A percentile compares a stretch with the other conserved stretches of the same genome.
Evolutionary conservation across 2,329 filamentous ascomycete genomes (phyloP).

Genomic region (Sarocladium oryzae): DNA sequence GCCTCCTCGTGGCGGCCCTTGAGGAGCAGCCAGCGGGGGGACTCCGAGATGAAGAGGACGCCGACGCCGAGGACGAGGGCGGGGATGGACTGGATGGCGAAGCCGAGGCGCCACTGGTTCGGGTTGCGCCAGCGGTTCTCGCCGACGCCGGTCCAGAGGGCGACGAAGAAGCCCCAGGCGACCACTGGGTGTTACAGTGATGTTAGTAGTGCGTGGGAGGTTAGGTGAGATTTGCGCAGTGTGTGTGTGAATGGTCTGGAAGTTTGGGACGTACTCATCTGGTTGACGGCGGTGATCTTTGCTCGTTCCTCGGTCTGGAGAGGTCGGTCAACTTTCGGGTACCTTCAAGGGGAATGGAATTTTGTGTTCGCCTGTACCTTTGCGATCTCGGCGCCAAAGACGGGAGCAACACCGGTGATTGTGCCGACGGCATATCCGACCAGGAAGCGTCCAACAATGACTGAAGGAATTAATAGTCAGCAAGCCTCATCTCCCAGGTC

Average conservation of each 20-base stretch:
- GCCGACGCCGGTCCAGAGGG: conserved; percentile 32
- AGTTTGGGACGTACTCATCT: conserved; percentile 27
- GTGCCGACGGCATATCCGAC: conserved; percentile 33
- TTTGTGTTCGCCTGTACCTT: conserved; percentile 20
- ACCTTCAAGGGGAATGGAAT: too few species aligned
- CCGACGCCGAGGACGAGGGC: conserved; percentile 27
- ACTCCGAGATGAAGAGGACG: conserved; percentile 29
- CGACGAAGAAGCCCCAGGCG: conserved; percentile 34
- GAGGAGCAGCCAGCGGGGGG: conserved; percentile 29
- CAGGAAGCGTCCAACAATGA: conserved; percentile 31
- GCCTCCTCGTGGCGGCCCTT: conserved; percentile 31
- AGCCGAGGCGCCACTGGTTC: conserved; percentile 33
- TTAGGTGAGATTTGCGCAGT: too few species aligned
- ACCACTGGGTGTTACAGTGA: conserved; percentile 25
- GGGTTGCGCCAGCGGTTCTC: conserved; percentile 30
- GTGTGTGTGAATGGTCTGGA: too few species aligned
- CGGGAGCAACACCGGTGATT: conserved; percentile 33
- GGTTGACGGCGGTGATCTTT: conserved; percentile 32
- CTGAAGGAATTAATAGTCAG: conserved; percentile 14
- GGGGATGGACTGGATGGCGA: conserved; percentile 27
- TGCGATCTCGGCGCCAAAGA: conserved; percentile 34
- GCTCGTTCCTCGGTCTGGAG: conserved; percentile 28
- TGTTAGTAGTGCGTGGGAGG: too few species aligned
- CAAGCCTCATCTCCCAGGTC: not conserved
- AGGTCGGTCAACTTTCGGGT: not conserved